Evolutionary conservation across 306 rosid genomes (phyloP), one percentile per base, ranked within the genome.

Genomic region (Phaseolus lunatus): DNA sequence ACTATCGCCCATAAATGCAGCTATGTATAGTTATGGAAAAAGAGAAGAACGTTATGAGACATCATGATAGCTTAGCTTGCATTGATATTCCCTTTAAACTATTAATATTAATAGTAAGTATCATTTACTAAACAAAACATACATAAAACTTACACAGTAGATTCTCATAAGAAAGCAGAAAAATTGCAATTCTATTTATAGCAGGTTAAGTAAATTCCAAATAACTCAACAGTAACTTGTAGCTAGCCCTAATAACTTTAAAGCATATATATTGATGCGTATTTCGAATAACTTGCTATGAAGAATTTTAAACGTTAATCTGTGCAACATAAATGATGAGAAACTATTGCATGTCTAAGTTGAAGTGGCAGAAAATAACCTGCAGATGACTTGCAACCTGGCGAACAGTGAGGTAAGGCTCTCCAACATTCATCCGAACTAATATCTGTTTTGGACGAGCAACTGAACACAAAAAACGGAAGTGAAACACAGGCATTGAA

Each of bases 341-440:
- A 67, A 53, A 7, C 18, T 23, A 23, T 57, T 24, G 9, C 9
- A 5, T 26, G 16, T 12, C 33, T 20, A 37, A 57, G 56, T 53
- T 67, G 19, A 72, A 49, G 43, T 26, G 54, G 58, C 56, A 27
- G 70, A 77, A 26, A 41, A 76, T 71, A 82, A 90, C 93, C 96
- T 88, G 91, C 14, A 84, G 78, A 74, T 90, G 90, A 58, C 89
- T 90, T 12, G 90, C 84, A 59, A 88, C 84, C 26, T 90, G 93
- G 65, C 81, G 81, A n/a, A 43, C 23, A 8, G 93, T 82, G 53
- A 88, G 45, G 35, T 50, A 6, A 49, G 81, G 81, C 48, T 43
- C 86, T 2, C 10, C 9, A 13, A 9, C 1, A n/a, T 82, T 78
- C 90, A 90, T 85, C 81, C 18, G 0, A 49, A 52, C 39, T 27